These are phyloP conservation scores for Inga leiocalycina DNA, from an alignment of 306 rosid species.

Conservation along the genomic window DNA sequence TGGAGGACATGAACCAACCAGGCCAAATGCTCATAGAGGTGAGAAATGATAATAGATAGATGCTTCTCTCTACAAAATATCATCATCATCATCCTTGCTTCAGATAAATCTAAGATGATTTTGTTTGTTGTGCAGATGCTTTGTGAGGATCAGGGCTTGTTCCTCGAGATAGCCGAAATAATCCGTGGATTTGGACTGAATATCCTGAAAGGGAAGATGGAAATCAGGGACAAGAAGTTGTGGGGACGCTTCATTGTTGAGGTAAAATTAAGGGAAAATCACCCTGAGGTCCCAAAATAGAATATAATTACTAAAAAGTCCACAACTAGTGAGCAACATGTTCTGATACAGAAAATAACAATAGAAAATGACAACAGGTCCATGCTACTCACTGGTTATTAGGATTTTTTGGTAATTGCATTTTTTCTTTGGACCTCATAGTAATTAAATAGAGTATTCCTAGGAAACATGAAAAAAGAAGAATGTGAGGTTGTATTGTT, in stretches of 20 bases:
- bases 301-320: too few species aligned
- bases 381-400: too few species aligned
- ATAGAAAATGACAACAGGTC: too few species aligned
- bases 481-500: neutral
- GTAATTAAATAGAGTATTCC: neutral
- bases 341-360: too few species aligned
- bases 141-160: constrained; percentile 73
- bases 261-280: constrained; percentile 42
- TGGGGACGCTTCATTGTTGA: constrained; percentile 82
- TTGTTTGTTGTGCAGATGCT: constrained; percentile 60
- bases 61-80: neutral
- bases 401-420: too few species aligned
- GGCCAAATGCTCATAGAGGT: constrained; percentile 96
- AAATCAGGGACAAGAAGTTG: constrained; percentile 59
- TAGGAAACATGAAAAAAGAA: neutral
- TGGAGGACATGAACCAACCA: constrained; percentile 73
- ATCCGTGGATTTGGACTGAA: constrained; percentile 70
- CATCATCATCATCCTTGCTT: neutral
- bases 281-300: too few species aligned
- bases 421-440: too few species aligned
- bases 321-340: too few species aligned
- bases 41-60: neutral
- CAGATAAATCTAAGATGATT: neutral
- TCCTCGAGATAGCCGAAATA: constrained; percentile 77
- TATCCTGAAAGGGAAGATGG: constrained; percentile 82